A percentile compares a stretch with the other conserved stretches of the same genome.
phyloP scores from a whole-genome alignment of 495 filamentous ascomycete species.

The Letharia columbiana region DNA sequence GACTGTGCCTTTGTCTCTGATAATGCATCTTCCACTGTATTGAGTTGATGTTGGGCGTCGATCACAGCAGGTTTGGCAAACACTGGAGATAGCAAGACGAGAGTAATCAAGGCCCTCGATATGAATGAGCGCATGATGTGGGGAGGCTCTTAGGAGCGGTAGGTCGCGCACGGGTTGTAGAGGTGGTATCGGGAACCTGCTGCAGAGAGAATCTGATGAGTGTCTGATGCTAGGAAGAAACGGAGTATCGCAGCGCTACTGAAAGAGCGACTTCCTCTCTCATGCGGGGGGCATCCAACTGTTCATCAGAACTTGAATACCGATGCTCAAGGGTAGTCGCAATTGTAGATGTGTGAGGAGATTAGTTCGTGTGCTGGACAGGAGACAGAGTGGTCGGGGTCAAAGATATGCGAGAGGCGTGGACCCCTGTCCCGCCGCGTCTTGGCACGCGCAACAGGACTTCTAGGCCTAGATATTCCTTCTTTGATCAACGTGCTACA shows the following conservation, averaged over 20 bases:
- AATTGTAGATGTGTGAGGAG: neutral
- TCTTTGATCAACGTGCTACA: too few species aligned
- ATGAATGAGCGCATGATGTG: conserved; percentile 14
- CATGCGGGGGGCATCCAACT: neutral
- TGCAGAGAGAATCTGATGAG: neutral
- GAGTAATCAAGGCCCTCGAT: neutral
- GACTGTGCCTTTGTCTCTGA: conserved; percentile 14
- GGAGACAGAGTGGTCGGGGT: neutral
- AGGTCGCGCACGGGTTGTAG: neutral
- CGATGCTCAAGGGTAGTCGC: neutral
- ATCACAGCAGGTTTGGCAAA: conserved; percentile 14
- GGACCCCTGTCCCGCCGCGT: neutral
- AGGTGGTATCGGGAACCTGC: neutral
- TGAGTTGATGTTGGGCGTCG: conserved; percentile 17
- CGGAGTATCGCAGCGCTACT: neutral
- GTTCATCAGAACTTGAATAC: neutral
- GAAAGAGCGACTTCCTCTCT: neutral
- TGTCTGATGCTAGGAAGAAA: neutral
- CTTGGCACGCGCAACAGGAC: neutral
- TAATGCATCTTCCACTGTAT: conserved; percentile 25
- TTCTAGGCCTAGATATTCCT: too few species aligned
- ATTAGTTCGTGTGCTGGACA: neutral
- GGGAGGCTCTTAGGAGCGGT: too few species aligned
- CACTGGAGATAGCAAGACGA: conserved; percentile 14
- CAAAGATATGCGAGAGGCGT: neutral